Percentiles rank a stretch among this genome's conserved stretches.
phyloP scores from a whole-genome alignment of 1,284 basidiomycete species.

The Coriolopsis trogii region DNA sequence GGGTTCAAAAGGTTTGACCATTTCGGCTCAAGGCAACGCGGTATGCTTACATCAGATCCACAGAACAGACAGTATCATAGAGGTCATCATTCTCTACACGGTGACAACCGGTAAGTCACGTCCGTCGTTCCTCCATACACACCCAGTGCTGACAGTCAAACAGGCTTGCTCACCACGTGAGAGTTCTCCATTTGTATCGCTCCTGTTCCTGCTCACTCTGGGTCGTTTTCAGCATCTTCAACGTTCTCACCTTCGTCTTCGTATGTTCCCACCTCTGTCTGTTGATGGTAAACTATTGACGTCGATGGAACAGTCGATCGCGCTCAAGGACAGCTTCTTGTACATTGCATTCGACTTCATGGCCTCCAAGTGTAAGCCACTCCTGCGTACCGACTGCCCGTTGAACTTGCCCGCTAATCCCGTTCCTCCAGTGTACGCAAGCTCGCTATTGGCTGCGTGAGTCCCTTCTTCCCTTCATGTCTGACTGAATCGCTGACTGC shows the following conservation, averaged over 20 bases:
- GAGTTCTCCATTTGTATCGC: not conserved
- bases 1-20: slow-evolving; percentile 6
- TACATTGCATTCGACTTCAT: not conserved
- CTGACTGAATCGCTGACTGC: too few relatives aligned
- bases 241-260: not conserved
- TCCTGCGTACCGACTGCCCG: not conserved
- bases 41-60: not conserved
- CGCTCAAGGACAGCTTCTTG: not conserved
- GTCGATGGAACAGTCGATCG: not conserved
- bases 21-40: not conserved
- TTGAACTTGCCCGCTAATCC: not conserved
- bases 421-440: not conserved
- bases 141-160: too few relatives aligned
- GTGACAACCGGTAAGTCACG: not conserved
- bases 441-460: not conserved
- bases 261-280: not conserved
- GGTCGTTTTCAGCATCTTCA: not conserved
- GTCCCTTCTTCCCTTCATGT: too few relatives aligned
- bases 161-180: not conserved
- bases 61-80: not conserved
- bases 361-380: not conserved
- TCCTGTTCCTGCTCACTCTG: not conserved
- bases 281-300: not conserved
- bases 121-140: too few relatives aligned
- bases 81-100: not conserved